Conservation (phyloP, 306 rosid genomes). For the Crotalaria pallida region DNA sequence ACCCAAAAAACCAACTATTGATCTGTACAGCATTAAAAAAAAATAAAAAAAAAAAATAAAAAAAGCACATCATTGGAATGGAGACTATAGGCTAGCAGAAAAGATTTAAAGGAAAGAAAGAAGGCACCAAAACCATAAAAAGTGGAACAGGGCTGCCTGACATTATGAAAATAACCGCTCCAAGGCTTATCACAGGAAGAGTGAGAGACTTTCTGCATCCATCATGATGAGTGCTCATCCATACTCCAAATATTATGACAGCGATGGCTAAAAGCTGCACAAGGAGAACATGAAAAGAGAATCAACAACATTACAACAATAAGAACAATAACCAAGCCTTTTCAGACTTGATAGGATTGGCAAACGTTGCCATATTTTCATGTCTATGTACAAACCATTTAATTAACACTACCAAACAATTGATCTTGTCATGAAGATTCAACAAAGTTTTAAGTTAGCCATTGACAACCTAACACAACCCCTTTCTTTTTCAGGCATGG, state of each 20-base stretch:
- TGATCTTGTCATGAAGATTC: neutral
- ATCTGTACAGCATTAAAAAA: conserved; percentile 46
- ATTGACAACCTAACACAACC: neutral
- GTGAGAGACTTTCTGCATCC: conserved; percentile 83
- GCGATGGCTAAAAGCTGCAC: conserved; percentile 68
- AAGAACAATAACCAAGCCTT: too few species aligned
- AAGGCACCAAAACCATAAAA: neutral
- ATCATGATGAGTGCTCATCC: conserved; percentile 88
- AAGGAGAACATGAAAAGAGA: conserved; percentile 8
- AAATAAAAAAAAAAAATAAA: too few species aligned
- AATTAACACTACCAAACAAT: too few species aligned
- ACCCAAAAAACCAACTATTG: conserved; percentile 84
- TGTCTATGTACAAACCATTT: too few species aligned
- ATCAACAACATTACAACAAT: neutral
- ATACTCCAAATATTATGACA: conserved; percentile 77
- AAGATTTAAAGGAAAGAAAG: neutral
- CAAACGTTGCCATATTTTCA: too few species aligned
- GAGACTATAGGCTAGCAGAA: neutral
- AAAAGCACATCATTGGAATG: neutral
- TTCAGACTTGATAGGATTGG: too few species aligned
- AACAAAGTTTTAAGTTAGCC: neutral
- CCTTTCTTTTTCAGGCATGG: neutral
- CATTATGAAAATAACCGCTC: conserved; percentile 78
- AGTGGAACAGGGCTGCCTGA: conserved; percentile 36
- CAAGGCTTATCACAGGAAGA: conserved; percentile 70